Evolutionary conservation across 345 rosid species (phyloP), one percentile per base, ranked within the genome.

Genomic region (Pistacia vera): DNA sequence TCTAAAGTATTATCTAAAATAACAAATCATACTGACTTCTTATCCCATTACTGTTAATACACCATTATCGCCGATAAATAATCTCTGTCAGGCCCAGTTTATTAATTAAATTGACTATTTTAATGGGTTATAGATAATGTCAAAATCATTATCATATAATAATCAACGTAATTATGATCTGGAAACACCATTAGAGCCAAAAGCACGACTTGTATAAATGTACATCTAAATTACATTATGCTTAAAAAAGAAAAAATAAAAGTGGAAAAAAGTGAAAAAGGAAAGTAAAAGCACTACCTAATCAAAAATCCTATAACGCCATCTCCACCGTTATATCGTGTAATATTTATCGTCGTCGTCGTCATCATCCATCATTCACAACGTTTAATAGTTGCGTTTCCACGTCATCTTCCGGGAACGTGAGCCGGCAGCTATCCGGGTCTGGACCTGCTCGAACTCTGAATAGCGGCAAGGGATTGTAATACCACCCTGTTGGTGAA

Each of bases 401-500:
- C 88, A 83, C 7, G 79, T 52, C 79, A 82, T 74, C 67, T 74
- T 79, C 70, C 89, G 81, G 52, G 84, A 78, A 62, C 84, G 73
- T 66, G 88, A 79, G 38, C 84, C 91, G 64, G 90, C 80, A 0
- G 86, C 88, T 18, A 96, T 93, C 51, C 89, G 90, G 83, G 91
- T 89, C 67, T 89, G 82, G 75, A 96, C 94, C 66, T 82, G 83
- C 86, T 93, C 92, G 65, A 96, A 96, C 77, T 96, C 98, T 35
- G 97, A 87, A 77, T 81, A 88, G n/a, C 80, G 77, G 83, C 99
- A 93, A 69, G 98, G 98, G 25, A 96, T 93, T 41, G 95, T 93
- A 71, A 96, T 90, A 35, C 97, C 97, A 5, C 99, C 99, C 74
- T 86, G 81, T 60, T 92, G 99, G 44, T 82, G 61, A 75, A 88